Percentiles rank a stretch among this genome's conserved stretches.
Evolutionary conservation across 1,284 basidiomycete genomes (phyloP).

Genomic region (Cutaneotrichosporon sp.): DNA sequence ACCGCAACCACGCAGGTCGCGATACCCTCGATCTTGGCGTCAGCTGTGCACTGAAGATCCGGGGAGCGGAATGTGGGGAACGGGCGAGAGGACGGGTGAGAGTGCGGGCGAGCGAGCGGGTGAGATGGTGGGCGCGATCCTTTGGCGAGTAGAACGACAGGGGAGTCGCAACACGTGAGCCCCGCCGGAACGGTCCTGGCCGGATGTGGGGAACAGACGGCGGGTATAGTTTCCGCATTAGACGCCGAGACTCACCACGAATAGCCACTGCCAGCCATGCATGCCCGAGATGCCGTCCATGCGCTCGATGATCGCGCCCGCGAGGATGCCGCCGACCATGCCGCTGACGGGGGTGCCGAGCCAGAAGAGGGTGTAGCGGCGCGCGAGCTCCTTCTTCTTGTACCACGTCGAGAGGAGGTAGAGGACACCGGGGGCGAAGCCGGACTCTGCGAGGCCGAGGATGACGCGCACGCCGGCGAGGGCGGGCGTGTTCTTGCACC

Average conservation of each 20-base stretch:
- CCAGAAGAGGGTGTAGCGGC: conserved; percentile 27
- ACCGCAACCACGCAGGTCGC: conserved; percentile 12
- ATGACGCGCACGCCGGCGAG: conserved; percentile 28
- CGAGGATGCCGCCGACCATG: conserved; percentile 37
- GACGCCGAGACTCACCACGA: conserved; percentile 11
- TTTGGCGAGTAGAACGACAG: too few relatives aligned
- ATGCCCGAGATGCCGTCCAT: conserved; percentile 13
- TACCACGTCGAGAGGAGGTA: conserved; percentile 31
- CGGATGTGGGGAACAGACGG: not conserved
- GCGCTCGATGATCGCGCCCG: conserved; percentile 27
- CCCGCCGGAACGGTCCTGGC: not conserved
- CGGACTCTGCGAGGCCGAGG: conserved; percentile 34
- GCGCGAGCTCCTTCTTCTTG: conserved; percentile 34
- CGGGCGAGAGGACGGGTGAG: too few relatives aligned
- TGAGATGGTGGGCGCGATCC: too few relatives aligned
- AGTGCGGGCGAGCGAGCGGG: too few relatives aligned
- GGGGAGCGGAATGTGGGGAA: too few relatives aligned
- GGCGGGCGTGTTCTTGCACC: conserved; percentile 11
- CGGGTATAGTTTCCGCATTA: too few relatives aligned
- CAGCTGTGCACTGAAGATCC: conserved; percentile 21
- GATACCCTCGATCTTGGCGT: conserved; percentile 49
- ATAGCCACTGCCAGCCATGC: conserved; percentile 25
- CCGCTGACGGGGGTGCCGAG: conserved; percentile 23
- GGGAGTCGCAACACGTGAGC: too few relatives aligned
- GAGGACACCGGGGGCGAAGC: conserved; percentile 37